Evolutionary conservation across 2,329 filamentous ascomycete genomes (phyloP).

Genomic region (Akanthomyces muscarius): DNA sequence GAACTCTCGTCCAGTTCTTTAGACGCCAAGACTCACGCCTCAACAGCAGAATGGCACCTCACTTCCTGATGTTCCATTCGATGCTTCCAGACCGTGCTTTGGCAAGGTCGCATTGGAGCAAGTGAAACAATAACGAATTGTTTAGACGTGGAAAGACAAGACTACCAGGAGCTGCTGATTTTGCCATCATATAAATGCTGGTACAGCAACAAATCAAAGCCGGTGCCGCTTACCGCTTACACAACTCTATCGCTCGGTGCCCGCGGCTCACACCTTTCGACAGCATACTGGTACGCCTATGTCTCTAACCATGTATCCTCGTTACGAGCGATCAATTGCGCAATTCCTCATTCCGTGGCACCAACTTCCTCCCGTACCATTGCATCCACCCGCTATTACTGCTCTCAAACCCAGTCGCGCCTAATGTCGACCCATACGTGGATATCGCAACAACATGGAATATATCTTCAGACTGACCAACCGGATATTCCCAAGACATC

Average conservation of each 20-base stretch:
- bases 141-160: not conserved
- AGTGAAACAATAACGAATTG: not conserved
- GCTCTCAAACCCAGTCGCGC: not conserved
- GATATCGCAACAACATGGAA: not conserved
- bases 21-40: not conserved
- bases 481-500: not conserved
- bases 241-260: not conserved
- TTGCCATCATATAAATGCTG: not conserved
- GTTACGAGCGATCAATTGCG: not conserved
- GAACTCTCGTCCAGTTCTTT: not conserved
- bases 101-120: not conserved
- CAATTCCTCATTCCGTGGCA: not conserved
- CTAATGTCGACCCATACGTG: not conserved
- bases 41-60: not conserved
- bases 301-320: not conserved
- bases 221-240: not conserved
- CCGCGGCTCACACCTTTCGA: slow-evolving; percentile 5
- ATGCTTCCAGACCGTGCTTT: not conserved
- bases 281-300: not conserved
- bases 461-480: not conserved
- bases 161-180: not conserved
- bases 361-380: not conserved
- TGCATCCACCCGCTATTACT: too few relatives aligned
- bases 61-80: not conserved
- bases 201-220: not conserved